These are phyloP conservation scores for Sordariomycetes sp. DNA, from an alignment of 2,329 filamentous ascomycete species.

Conservation along the genomic window DNA sequence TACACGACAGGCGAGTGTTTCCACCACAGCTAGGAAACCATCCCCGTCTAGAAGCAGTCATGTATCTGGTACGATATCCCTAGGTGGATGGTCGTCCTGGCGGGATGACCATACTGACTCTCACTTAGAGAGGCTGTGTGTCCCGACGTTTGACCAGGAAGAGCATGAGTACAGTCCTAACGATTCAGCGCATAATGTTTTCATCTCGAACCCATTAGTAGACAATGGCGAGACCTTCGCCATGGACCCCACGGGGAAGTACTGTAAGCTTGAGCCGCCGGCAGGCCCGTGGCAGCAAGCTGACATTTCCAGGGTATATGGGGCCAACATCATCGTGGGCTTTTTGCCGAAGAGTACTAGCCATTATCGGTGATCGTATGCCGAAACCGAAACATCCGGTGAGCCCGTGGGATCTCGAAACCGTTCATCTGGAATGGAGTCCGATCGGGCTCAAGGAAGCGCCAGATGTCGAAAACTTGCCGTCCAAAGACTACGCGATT, in stretches of 20 bases:
- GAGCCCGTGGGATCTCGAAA: slow-evolving; percentile 21
- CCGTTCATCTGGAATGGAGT: slow-evolving; percentile 19
- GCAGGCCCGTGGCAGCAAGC: neutral
- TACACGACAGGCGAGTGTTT: no score
- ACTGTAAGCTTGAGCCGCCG: slow-evolving; percentile 12
- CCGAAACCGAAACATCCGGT: slow-evolving; percentile 19
- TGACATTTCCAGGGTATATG: slow-evolving; percentile 18
- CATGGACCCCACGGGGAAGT: slow-evolving; percentile 15
- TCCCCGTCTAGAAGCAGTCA: no score
- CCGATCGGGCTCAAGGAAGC: slow-evolving; percentile 13
- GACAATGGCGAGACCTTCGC: slow-evolving; percentile 21
- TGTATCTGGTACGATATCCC: no score
- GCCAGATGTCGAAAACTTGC: slow-evolving; percentile 15
- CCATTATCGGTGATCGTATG: slow-evolving; percentile 18
- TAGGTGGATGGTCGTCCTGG: no score
- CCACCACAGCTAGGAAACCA: no score
- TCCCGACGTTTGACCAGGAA: neutral
- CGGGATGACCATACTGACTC: no score
- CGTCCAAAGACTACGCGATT: slow-evolving; percentile 12
- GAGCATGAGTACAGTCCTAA: neutral
- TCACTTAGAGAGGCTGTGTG: no score
- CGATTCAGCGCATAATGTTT: slow-evolving; percentile 1
- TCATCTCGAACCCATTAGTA: slow-evolving; percentile 17
- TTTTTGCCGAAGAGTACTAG: slow-evolving; percentile 21
- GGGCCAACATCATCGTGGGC: slow-evolving; percentile 25